Base-by-base conservation (phyloP, 805 yeast species). In the Candida maris region DNA sequence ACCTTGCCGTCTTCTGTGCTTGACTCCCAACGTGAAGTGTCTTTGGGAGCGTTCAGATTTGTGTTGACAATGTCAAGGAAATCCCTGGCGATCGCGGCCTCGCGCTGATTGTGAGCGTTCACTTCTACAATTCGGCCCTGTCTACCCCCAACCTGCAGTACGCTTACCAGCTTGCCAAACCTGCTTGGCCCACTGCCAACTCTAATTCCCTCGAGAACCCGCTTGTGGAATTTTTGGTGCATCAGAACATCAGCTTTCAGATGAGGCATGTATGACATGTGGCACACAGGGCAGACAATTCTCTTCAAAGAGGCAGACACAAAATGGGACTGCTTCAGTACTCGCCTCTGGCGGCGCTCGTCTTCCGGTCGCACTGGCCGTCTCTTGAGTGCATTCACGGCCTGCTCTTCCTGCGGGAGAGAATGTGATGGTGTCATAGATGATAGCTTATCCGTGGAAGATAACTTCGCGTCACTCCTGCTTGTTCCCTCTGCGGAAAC, bases 31-130 rank as follows among this genome's bases (percentile, higher is more conserved):
- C 37, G 22, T 6, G 48, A 26, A 1, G 46, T 41, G 15, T 52
- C 60, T 8, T 35, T 41, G 5, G 78, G 81, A 0, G 89, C 87
- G 55, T 70, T 73, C 32, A 83, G 59, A 43, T 76, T 83, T 5
- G 59, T 64, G 51, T 83, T 81, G 6, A 75, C 84, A 52, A 79
- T 59, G 1, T 62, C 59, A 39, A 83, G 53, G 4, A 79, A 50
- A 19, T 67, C 70, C 23, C 59, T 32, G 1, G 67, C 56, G 1
- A 67, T 61, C 7, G 46, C 44, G 1, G 53, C 62, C 37, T 67
- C 73, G 12, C 51, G 46, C 6, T 36, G 34, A n/a, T 46, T 56
- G 1, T 46, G 45, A 0, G 62, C 49, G 35, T 67, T 50, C 3
- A 70, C 57, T 47, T 64, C 64, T 0, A 65, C 59, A 5, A 73